Evolutionary conservation across 148 eudicot species (phyloP).

Genomic region (Limonium bicolor): DNA sequence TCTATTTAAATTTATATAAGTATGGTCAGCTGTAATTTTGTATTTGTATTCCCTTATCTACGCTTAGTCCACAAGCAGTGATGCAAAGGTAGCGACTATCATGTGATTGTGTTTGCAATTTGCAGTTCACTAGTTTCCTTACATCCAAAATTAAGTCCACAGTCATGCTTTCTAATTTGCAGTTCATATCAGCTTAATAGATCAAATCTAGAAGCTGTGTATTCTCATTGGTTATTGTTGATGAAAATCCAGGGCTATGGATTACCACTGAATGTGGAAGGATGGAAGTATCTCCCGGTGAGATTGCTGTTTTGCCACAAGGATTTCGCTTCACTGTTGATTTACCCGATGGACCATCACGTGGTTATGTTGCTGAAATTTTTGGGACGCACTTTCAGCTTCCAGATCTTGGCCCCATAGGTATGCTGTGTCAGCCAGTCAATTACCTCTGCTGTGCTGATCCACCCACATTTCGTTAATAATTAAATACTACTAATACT

Average conservation of each 20-base stretch:
- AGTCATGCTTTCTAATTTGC: no score
- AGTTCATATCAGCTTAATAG: no score
- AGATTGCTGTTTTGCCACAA: conserved; percentile 74
- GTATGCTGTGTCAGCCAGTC: conserved; percentile 15
- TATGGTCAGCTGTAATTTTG: no score
- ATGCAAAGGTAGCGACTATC: no score
- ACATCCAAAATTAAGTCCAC: no score
- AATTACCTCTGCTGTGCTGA: background rate
- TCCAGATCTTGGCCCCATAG: conserved; percentile 96
- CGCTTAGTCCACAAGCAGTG: no score
- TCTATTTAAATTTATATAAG: no score
- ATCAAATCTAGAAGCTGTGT: no score
- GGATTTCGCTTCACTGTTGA: conserved; percentile 69
- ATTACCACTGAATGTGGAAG: conserved; percentile 90
- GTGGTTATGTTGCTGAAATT: conserved; percentile 88
- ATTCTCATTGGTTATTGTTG: no score
- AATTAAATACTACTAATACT: background rate
- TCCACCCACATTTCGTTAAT: background rate
- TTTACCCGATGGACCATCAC: conserved; percentile 92
- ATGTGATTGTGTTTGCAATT: no score
- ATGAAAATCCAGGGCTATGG: conserved; percentile 71
- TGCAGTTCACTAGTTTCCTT: no score
- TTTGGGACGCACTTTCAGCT: conserved; percentile 94
- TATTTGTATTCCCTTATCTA: no score
- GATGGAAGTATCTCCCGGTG: conserved; percentile 81